Conservation (phyloP, 371 early-diverging fungal species). For the Entomophthora muscae region DNA sequence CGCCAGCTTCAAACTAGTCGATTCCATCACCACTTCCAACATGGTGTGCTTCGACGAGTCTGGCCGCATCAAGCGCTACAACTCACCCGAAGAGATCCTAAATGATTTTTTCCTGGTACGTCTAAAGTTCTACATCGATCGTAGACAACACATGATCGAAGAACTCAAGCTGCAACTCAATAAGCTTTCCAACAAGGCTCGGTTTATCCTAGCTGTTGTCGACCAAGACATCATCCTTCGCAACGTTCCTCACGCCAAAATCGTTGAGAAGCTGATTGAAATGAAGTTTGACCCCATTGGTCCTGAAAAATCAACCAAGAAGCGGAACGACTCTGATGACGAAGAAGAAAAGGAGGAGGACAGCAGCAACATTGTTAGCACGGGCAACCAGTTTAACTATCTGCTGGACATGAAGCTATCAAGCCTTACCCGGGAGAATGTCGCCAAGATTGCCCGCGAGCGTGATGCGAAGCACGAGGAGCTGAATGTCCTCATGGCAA, state of each 20-base stretch:
- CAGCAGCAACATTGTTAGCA: no score
- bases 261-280: constrained; percentile 61
- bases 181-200: constrained; percentile 76
- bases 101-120: constrained; percentile 87
- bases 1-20: constrained; percentile 67
- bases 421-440: constrained; percentile 84
- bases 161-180: constrained; percentile 54
- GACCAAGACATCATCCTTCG: constrained; percentile 62
- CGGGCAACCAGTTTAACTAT: constrained; percentile 70
- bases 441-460: constrained; percentile 60
- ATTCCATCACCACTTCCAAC: constrained; percentile 63
- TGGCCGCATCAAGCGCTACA: constrained; percentile 80
- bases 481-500: constrained; percentile 44
- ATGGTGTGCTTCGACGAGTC: constrained; percentile 95
- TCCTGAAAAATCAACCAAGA: no score
- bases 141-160: constrained; percentile 74
- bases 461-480: constrained; percentile 45
- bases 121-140: constrained; percentile 65
- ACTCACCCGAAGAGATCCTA: constrained; percentile 64
- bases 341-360: constrained; percentile 20
- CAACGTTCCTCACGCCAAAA: constrained; percentile 68
- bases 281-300: constrained; percentile 47
- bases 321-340: constrained; percentile 24
- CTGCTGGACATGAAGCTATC: constrained; percentile 87
- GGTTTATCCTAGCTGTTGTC: constrained; percentile 90